Percentiles rank a stretch among this genome's conserved stretches.
Conservation (phyloP, 371 early-diverging fungal genomes). For the Basidiobolus heterosporus region DNA sequence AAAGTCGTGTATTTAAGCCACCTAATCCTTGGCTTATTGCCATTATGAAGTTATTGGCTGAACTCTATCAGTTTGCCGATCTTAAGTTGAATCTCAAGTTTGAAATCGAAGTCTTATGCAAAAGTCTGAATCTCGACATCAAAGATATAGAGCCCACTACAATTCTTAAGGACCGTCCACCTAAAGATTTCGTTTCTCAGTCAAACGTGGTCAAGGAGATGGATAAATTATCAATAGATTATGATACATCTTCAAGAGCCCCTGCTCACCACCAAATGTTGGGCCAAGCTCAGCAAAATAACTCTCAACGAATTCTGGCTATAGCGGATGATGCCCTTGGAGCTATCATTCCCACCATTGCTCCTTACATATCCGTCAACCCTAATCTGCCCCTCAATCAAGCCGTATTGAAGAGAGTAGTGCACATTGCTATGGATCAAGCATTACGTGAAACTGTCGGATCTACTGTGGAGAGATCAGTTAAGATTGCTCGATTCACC, state of each 20-base stretch:
- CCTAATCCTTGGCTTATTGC: slow-evolving; percentile 97
- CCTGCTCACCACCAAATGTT: slow-evolving; percentile 15
- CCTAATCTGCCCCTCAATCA: slow-evolving; percentile 15
- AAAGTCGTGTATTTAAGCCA: slow-evolving; percentile 76
- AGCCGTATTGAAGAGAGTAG: slow-evolving; percentile 64
- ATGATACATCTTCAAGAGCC: slow-evolving; percentile 7
- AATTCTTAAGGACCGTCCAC: slow-evolving; percentile 46
- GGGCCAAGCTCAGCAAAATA: slow-evolving; percentile 8
- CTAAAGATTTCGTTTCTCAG: slow-evolving; percentile 22
- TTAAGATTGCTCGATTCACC: slow-evolving; percentile 77
- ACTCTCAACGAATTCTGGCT: neutral
- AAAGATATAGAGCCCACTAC: slow-evolving; percentile 67
- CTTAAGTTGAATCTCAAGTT: slow-evolving; percentile 88
- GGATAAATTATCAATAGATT: slow-evolving; percentile 13
- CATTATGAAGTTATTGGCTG: slow-evolving; percentile 73
- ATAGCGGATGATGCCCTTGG: neutral
- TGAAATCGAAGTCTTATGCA: slow-evolving; percentile 93
- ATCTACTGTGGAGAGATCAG: slow-evolving; percentile 80
- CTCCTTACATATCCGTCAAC: slow-evolving; percentile 4
- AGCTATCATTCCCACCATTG: neutral
- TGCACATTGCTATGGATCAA: slow-evolving; percentile 70
- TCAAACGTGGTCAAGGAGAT: slow-evolving; percentile 15
- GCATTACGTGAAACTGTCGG: slow-evolving; percentile 69
- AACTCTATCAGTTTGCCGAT: slow-evolving; percentile 82
- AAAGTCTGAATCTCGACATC: slow-evolving; percentile 65